phyloP scores from a whole-genome alignment of 352 stramenopile species.

The Globisporangium nunn region DNA sequence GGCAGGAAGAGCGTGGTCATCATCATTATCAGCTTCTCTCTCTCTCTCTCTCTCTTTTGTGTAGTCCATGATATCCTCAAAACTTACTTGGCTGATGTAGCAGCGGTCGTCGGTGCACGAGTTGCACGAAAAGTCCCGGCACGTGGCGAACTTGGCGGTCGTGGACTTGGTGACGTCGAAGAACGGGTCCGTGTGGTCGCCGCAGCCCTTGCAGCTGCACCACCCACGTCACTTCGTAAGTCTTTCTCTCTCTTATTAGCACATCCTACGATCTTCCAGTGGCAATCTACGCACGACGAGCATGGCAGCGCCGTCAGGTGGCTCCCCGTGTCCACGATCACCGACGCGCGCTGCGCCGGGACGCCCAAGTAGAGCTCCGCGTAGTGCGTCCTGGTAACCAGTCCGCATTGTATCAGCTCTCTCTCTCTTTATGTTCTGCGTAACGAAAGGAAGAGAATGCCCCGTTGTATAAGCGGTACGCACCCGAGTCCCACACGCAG shows the following conservation, averaged over 20 bases:
- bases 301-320: conserved; percentile 76
- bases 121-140: conserved; percentile 47
- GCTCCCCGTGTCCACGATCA: conserved; percentile 82
- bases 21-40: too few species aligned
- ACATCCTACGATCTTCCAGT: not conserved
- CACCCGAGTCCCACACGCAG: conserved; percentile 6
- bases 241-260: too few species aligned
- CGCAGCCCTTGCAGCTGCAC: conserved; percentile 49
- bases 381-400: conserved; percentile 62
- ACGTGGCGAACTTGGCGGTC: conserved; percentile 67
- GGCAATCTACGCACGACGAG: conserved; percentile 35
- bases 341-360: conserved; percentile 68
- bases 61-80: too few species aligned
- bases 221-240: not conserved
- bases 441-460: not conserved
- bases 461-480: not conserved
- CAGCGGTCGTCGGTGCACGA: conserved; percentile 26
- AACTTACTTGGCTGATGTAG: conserved; percentile 44
- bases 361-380: conserved; percentile 79
- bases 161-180: conserved; percentile 58
- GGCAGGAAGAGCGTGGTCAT: too few species aligned
- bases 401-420: not conserved
- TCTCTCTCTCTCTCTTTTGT: too few species aligned
- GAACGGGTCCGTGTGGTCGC: conserved; percentile 63
- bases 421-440: not conserved